Evolutionary conservation across 345 rosid species (phyloP).

Genomic region (Camelina hispida): DNA sequence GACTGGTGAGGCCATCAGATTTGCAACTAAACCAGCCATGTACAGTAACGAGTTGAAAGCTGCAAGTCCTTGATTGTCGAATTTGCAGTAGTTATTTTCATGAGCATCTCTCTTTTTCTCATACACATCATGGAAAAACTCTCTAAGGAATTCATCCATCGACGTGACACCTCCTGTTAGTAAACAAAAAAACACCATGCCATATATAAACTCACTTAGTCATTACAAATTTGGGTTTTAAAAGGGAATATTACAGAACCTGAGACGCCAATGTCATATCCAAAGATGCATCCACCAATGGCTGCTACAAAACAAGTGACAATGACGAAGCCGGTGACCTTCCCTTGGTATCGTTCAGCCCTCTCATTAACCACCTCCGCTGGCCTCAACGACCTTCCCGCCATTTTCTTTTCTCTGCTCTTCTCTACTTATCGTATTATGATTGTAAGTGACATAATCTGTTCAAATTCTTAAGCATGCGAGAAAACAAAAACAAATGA

Average conservation of each 20-base stretch:
- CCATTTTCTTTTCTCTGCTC: background rate
- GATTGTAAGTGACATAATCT: background rate
- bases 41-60: conserved; percentile 80
- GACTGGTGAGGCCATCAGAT: conserved; percentile 72
- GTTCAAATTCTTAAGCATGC: background rate
- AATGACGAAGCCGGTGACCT: conserved; percentile 61
- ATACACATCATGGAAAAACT: conserved; percentile 66
- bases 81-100: conserved; percentile 90
- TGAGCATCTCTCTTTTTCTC: conserved; percentile 60
- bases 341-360: conserved; percentile 70
- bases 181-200: background rate
- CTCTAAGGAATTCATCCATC: conserved; percentile 66
- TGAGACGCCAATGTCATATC: conserved; percentile 87
- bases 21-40: conserved; percentile 78
- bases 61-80: conserved; percentile 69
- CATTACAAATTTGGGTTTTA: background rate
- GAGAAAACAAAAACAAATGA: background rate
- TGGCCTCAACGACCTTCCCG: background rate
- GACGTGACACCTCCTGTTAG: conserved; percentile 70
- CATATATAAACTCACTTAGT: background rate
- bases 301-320: conserved; percentile 71
- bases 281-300: conserved; percentile 77
- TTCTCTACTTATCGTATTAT: conserved; percentile 10
- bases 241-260: conserved; percentile 43
- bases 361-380: conserved; percentile 59